Base-by-base conservation (phyloP, 192 early-diverging fungal species). In the Umbelopsis sp. region DNA sequence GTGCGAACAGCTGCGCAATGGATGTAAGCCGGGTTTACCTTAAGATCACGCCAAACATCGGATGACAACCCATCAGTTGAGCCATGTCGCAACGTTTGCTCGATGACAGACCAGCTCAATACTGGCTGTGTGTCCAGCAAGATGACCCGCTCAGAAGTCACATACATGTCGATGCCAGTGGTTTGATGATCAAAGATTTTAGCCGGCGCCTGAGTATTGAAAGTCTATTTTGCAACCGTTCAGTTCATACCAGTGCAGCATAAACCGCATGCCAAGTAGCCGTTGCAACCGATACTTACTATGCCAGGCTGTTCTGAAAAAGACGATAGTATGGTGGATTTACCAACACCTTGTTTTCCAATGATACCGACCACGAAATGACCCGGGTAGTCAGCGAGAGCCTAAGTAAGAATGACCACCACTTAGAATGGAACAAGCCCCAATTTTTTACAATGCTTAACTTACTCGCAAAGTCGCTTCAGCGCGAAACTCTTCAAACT, bases 311-410 rank as follows among this genome's bases (percentile, higher is more conserved):
- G 46, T 44, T 78, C 71, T 21, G 83, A 75, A 55, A 91, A 82
- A 16, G 81, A 71, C 3, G 90, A 90, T 15, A 91, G 52, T 2
- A 91, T 51, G 0, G 87, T 79, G 1, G 87, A 86, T 64, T 92
- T 92, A 0, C 91, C 91, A 16, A 85, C 84, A 7, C 88, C 86
- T 75, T 86, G 87, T n/a, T 81, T 64, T 25, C 91, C 91, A 44
- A 92, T 18, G 20, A 90, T 80, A 2, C 91, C 90, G 20, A 92
- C 78, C 7, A 89, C 82, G 70, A 89, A 92, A 67, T 86, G 84
- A 22, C 89, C 91, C 27, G 90, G 86, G n/a, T 83, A 71, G 23
- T 92, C 91, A 13, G 80, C 75, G 46, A 92, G 52, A 55, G 71
- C 71, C 75, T 83, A 71, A 10, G 8, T 30, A 33, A 13, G 1